These are phyloP conservation scores for Mortierella sp. DNA, from an alignment of 371 early-diverging fungal genomes.

Conservation along the genomic window DNA sequence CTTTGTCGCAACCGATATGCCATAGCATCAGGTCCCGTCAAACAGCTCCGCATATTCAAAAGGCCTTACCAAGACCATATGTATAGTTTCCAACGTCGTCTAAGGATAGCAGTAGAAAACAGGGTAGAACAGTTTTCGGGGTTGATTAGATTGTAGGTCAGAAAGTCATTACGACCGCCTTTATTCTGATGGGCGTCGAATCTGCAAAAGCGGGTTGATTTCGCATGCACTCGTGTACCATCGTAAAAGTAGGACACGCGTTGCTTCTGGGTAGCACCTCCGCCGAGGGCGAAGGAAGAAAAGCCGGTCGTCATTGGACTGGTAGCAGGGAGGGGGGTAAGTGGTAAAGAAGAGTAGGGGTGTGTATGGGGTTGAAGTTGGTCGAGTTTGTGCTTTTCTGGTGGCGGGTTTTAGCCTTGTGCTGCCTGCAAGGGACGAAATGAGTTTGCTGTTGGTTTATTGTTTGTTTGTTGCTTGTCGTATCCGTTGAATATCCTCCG, in stretches of 20 bases:
- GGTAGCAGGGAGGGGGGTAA: neutral
- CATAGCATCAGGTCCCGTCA: neutral
- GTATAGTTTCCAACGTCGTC: conserved; percentile 57
- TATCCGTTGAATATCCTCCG: too few relatives aligned
- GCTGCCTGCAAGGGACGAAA: too few relatives aligned
- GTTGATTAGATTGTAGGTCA: neutral
- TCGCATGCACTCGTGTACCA: conserved; percentile 55
- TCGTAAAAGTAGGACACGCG: conserved; percentile 87
- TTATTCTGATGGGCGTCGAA: neutral
- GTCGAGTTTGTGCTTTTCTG: too few relatives aligned
- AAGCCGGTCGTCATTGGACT: conserved; percentile 44
- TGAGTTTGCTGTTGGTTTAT: too few relatives aligned
- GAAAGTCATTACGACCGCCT: neutral
- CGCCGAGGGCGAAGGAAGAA: conserved; percentile 54
- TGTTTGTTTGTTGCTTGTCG: too few relatives aligned
- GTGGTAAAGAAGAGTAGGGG: neutral
- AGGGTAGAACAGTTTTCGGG: neutral
- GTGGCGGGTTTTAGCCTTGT: too few relatives aligned
- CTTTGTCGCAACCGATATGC: neutral
- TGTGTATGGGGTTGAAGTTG: neutral
- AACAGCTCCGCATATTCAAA: neutral
- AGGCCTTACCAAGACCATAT: conserved; percentile 53
- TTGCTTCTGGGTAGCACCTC: conserved; percentile 62
- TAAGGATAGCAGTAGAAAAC: neutral
- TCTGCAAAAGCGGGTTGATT: neutral